Base-by-base conservation (phyloP, 2,329 filamentous ascomycete genomes). In the Sporothrix protearum region DNA sequence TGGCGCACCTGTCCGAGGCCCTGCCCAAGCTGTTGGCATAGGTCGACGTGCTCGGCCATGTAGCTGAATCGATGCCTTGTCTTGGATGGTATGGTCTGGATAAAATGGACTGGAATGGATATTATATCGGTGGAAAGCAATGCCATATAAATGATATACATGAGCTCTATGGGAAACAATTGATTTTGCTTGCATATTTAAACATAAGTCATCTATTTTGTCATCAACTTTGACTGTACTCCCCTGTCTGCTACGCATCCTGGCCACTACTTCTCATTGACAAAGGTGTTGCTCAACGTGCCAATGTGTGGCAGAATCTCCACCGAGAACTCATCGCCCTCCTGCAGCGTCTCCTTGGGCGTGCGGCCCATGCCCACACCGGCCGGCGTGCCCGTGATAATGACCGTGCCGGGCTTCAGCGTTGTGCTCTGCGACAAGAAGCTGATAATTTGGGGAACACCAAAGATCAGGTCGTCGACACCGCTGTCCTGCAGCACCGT, bases 401-500 rank as follows among this genome's bases (percentile, higher is more conserved):
- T 83, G 16, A 83, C 76, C 0, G 80, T 74, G 0, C 82, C 82
- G 0, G 78, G 75, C 2, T 76, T 80, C 3, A 83, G 77, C 1
- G 82, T 84, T 0, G 83, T 83, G 25, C 82, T 79, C 73, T 83
- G 82, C 0, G 82, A 83, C 12, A 82, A 70, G 71, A 82, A 83
- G 77, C 79, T 82, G 42, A 84, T 76, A 2, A 84, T 74, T 74
- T 81, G 79, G 0, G 83, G 80, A 12, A 89, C 81, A 28, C 78
- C 81, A 76, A 87, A 88, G 71, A 88, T 87, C 30, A 88, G 78
- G 49, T 88, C 85, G 39, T 71, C 69, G 16, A 73, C 33, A 2
- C 71, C 66, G 55, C 73, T 68, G 33, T 71, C 66, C 39, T 74
- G 73, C 25, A 74, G 25, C 16, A 73, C 68, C 14, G n/a, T 47